Evolutionary conservation across 129 eudicot genomes (phyloP), one percentile per base, ranked within the genome.

Genomic region (Pittosporum tobira): DNA sequence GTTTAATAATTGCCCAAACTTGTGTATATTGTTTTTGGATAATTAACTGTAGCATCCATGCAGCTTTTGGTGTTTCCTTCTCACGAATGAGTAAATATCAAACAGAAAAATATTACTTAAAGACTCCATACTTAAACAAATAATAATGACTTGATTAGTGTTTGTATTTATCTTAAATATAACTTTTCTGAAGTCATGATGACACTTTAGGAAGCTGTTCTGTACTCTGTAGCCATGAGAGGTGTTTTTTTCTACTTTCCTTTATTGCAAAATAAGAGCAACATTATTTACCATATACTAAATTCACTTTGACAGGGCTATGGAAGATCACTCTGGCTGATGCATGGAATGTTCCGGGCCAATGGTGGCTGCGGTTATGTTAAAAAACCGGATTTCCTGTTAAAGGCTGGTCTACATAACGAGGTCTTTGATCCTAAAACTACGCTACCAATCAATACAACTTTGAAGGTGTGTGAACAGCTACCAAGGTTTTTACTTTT

Each of bases 331-430:
- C 72, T 85, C 4, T 90, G 97, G 97, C 54, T 85, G 61, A 90
- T 90, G 97, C 97, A 90, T 36, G 97, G 95, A 67, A 85, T 90
- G 97, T 90, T 90, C 66, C 80, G 82, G 77, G 82, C 82, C 5
- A 90, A 90, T 46, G 97, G 97, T 11, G 96, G 96, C 14, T 88
- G 96, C 29, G 96, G 96, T 48, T 88, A 81, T 67, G 74, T 88
- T 56, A 89, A 90, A 63, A 90, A 90, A 30, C 97, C 97, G 1
- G 79, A 80, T 26, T 65, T 85, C 47, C 65, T 90, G 48, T 70
- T 89, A 53, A 75, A 74, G 49, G 49, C 57, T 58, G 82, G 73
- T 64, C 57, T 64, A 18, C 16, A 61, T 58, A 50, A 64, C 40
- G 85, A 84, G 67, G 63, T 82, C 53, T 80, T 81, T 55, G 84